phyloP scores from a whole-genome alignment of 805 yeast genomes.

The Zygosaccharomyces bisporus region DNA sequence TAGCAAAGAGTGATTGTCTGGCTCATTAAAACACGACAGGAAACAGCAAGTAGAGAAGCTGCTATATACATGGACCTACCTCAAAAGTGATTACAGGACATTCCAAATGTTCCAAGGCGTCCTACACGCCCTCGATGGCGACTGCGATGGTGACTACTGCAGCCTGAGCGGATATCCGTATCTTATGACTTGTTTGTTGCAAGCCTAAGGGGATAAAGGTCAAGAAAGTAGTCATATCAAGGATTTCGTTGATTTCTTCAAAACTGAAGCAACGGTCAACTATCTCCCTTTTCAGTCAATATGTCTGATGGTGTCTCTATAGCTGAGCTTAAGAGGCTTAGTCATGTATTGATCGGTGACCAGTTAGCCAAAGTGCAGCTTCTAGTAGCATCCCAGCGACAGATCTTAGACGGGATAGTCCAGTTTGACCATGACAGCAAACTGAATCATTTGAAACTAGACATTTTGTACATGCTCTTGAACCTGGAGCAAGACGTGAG shows the following conservation, averaged over 20 bases:
- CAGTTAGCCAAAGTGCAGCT: slow-evolving; percentile 21
- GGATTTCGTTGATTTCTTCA: too few species aligned
- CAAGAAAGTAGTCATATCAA: background rate
- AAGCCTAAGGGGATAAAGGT: slow-evolving; percentile 2
- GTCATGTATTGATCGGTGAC: slow-evolving; percentile 21
- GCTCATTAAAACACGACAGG: too few species aligned
- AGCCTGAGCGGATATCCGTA: slow-evolving; percentile 1
- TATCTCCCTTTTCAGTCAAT: background rate
- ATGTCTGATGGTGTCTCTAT: slow-evolving; percentile 1
- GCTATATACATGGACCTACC: too few species aligned
- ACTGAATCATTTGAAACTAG: slow-evolving; percentile 20
- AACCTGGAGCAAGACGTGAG: slow-evolving; percentile 22
- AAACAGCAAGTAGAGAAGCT: too few species aligned
- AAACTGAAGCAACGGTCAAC: too few species aligned
- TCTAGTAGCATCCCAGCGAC: slow-evolving; percentile 8
- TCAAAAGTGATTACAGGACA: too few species aligned
- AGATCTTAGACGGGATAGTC: slow-evolving; percentile 11
- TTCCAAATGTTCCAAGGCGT: background rate
- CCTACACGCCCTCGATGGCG: background rate
- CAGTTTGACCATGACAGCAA: slow-evolving; percentile 6
- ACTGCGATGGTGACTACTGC: background rate
- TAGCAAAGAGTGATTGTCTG: too few species aligned
- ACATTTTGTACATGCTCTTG: slow-evolving; percentile 21
- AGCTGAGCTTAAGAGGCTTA: slow-evolving; percentile 12
- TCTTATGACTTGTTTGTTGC: background rate